Percentiles rank a stretch among this genome's conserved stretches.
Evolutionary conservation across 140 eudicot genomes (phyloP).

Genomic region (Erigeron philadelphicus): DNA sequence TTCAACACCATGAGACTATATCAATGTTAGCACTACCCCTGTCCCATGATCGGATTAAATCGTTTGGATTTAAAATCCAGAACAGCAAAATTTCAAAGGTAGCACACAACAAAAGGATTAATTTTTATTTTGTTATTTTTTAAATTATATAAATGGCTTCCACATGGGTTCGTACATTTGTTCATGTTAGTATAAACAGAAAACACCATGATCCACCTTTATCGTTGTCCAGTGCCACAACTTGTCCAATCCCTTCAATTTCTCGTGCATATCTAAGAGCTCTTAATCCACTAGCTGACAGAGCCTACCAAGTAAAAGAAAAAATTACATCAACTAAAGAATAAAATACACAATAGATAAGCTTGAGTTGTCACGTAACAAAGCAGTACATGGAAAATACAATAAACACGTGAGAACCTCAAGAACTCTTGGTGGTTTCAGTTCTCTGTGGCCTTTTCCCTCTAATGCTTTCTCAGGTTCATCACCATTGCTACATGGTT

Average conservation of each 20-base stretch:
- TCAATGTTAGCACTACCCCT: neutral
- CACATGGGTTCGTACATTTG: neutral
- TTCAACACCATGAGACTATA: no score
- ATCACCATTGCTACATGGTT: slow-evolving; percentile 36
- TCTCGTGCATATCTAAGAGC: slow-evolving; percentile 97
- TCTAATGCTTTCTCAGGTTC: slow-evolving; percentile 40
- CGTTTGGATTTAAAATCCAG: neutral
- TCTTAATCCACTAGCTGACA: slow-evolving; percentile 89
- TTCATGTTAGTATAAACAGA: neutral
- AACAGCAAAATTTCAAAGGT: neutral
- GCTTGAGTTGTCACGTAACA: neutral
- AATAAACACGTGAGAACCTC: slow-evolving; percentile 50
- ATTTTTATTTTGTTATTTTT: neutral
- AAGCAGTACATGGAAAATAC: slow-evolving; percentile 1
- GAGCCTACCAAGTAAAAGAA: slow-evolving; percentile 52
- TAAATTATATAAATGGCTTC: neutral
- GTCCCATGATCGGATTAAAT: neutral
- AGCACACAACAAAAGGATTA: neutral
- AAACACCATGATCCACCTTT: slow-evolving; percentile 43
- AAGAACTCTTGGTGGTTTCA: slow-evolving; percentile 86
- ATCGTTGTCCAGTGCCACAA: slow-evolving; percentile 92
- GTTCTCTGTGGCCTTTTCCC: slow-evolving; percentile 52
- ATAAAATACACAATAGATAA: slow-evolving; percentile 1
- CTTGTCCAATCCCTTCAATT: slow-evolving; percentile 84
- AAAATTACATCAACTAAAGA: slow-evolving; percentile 5